Percentiles rank a stretch among this genome's conserved stretches.
Evolutionary conservation across 192 early-diverging fungal species (phyloP).

Genomic region (Piromyces finnis): DNA sequence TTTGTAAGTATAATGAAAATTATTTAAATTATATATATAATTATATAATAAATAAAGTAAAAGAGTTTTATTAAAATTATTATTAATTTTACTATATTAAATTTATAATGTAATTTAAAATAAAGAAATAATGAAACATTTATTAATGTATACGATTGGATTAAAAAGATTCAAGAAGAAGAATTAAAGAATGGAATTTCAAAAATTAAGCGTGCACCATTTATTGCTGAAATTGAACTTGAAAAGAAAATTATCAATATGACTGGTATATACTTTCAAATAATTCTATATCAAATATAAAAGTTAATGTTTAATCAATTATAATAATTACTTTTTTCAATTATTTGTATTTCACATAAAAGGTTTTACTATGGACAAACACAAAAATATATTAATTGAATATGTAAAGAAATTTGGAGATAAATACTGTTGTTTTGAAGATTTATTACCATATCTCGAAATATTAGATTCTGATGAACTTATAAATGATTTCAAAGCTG

Average conservation of each 20-base stretch:
- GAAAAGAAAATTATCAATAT: constrained; percentile 3
- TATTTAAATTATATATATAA: no score
- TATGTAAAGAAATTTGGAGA: constrained; percentile 48
- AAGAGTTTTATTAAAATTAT: no score
- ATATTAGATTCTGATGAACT: constrained; percentile 4
- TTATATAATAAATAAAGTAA: no score
- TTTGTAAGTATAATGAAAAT: not conserved
- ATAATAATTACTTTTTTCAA: no score
- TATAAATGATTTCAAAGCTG: not conserved
- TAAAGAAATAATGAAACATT: not conserved
- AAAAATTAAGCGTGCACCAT: constrained; percentile 43
- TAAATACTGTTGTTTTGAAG: constrained; percentile 55
- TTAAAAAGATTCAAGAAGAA: not conserved
- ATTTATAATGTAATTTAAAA: no score
- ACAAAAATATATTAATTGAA: constrained; percentile 15
- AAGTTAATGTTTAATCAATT: no score
- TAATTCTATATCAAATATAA: no score
- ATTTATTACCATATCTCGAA: constrained; percentile 37
- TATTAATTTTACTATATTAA: no score
- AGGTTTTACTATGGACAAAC: not conserved
- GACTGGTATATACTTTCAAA: not conserved
- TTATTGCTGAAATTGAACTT: constrained; percentile 50
- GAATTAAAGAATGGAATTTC: not conserved
- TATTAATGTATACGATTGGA: not conserved
- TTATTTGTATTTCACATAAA: no score